Conservation (phyloP, 2,329 filamentous ascomycete species). For the Diaporthe ilicicola region DNA sequence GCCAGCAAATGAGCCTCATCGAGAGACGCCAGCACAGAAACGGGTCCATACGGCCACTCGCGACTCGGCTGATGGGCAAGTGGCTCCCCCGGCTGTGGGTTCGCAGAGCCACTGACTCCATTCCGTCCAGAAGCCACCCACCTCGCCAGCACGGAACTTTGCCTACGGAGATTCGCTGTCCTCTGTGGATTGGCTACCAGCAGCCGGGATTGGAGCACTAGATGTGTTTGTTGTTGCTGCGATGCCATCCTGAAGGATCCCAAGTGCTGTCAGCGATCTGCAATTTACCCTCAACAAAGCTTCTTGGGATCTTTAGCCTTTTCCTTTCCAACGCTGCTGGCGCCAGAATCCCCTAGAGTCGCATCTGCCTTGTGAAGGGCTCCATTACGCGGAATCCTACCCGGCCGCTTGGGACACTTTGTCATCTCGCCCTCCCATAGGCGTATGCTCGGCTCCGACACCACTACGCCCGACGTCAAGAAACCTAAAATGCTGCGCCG, state of each 20-base stretch:
- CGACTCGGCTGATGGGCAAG: constrained; percentile 4
- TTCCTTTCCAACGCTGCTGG: not conserved
- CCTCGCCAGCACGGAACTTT: not conserved
- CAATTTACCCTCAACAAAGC: constrained; percentile 8
- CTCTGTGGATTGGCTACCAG: constrained; percentile 14
- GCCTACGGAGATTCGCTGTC: constrained; percentile 22
- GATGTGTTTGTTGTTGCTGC: not conserved
- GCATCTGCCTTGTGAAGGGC: constrained; percentile 1
- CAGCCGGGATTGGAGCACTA: not conserved
- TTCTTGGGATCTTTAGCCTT: not conserved
- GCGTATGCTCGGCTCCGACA: not conserved
- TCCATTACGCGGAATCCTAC: constrained; percentile 10
- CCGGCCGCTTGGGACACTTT: not conserved
- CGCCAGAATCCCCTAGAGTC: not conserved
- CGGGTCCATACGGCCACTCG: not conserved
- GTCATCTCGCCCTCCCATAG: not conserved
- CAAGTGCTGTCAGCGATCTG: constrained; percentile 2
- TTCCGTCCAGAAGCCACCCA: not conserved
- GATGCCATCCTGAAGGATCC: constrained; percentile 23
- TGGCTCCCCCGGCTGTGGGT: not conserved
- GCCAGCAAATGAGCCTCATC: constrained; percentile 24
- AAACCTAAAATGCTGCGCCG: constrained; percentile 15
- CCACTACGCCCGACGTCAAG: not conserved
- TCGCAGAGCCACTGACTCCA: constrained; percentile 18
- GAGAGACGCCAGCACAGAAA: constrained; percentile 9